A percentile compares a stretch with the other conserved stretches of the same genome.
Conservation (phyloP, 208 protist species). For the Leishmania turanica region DNA sequence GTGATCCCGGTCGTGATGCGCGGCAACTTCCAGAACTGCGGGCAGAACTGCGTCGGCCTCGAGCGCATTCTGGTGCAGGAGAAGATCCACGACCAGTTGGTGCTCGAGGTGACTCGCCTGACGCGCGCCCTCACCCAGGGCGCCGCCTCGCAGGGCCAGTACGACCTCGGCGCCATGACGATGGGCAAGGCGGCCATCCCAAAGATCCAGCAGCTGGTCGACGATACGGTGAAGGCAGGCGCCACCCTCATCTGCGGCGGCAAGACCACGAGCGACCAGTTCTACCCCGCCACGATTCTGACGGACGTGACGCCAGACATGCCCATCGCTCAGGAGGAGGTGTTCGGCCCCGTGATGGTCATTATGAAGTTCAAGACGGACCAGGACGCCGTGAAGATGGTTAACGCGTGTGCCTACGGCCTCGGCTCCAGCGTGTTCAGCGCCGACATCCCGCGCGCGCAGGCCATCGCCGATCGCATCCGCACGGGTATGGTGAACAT, state of each 20-base stretch:
- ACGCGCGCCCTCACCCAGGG: constrained; percentile 86
- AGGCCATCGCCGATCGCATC: constrained; percentile 81
- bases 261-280: constrained; percentile 59
- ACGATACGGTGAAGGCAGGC: constrained; percentile 88
- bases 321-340: constrained; percentile 93
- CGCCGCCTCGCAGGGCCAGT: constrained; percentile 60
- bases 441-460: constrained; percentile 70
- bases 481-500: constrained; percentile 92
- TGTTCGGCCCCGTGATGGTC: constrained; percentile 94
- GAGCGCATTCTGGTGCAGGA: constrained; percentile 89
- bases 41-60: constrained; percentile 93
- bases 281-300: constrained; percentile 93
- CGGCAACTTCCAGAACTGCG: constrained; percentile 93
- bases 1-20: constrained; percentile 89
- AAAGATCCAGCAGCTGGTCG: constrained; percentile 92
- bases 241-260: constrained; percentile 90
- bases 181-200: constrained; percentile 89
- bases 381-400: constrained; percentile 84
- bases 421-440: constrained; percentile 93
- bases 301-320: constrained; percentile 88
- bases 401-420: constrained; percentile 91
- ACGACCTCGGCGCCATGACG: constrained; percentile 94
- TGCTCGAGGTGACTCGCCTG: constrained; percentile 49
- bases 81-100: constrained; percentile 89
- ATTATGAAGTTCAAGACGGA: constrained; percentile 91